Evolutionary conservation across 495 filamentous ascomycete genomes (phyloP), one percentile per base, ranked within the genome.

Genomic region (Rhypophila decipiens): DNA sequence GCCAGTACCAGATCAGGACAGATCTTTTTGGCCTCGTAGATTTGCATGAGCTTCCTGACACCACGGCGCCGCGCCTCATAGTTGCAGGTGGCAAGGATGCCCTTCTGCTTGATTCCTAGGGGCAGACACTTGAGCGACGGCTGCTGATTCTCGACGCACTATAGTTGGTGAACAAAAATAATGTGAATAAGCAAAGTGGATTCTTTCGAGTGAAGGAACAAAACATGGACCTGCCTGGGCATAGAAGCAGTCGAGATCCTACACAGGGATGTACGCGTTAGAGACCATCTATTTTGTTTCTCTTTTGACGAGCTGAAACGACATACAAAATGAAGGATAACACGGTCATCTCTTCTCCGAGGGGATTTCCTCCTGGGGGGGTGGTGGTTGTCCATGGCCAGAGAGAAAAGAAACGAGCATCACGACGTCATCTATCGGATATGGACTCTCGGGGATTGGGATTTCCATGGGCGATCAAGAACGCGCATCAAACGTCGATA

Each of bases 211-310:
- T 8, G 36, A 8, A 2, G 36, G n/a, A n/a, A n/a, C n/a, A n/a
- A n/a, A n/a, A n/a, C n/a, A n/a, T 18, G 49, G 90, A 50, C 58
- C 31, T 57, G 91, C 90, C 35, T 86, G 84, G 24, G 89, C 89
- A 61, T 97, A 97, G 72, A 96, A 96, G 64, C 88, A 94, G 69
- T 95, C 87, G 70, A 93, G 87, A 67, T 90, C 87, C 85, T 89
- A 24, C 23, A 27, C 18, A 21, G 21, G 34, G 4, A 33, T 19
- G 37, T 42, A 11, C 13, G 7, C 10, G 51, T 55, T 51, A 51
- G 56, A 52, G 46, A 42, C 24, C 24, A n/a, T 12, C 10, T 20
- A 18, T 10, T 23, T 42, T 13, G n/a, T 10, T 39, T 5, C 22
- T 46, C 5, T 1, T 20, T 23, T 29, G 18, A 21, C 9, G 4